Evolutionary conservation across 2,329 filamentous ascomycete species (phyloP), one percentile per base, ranked within the genome.

Genomic region (Cadophora sp.): DNA sequence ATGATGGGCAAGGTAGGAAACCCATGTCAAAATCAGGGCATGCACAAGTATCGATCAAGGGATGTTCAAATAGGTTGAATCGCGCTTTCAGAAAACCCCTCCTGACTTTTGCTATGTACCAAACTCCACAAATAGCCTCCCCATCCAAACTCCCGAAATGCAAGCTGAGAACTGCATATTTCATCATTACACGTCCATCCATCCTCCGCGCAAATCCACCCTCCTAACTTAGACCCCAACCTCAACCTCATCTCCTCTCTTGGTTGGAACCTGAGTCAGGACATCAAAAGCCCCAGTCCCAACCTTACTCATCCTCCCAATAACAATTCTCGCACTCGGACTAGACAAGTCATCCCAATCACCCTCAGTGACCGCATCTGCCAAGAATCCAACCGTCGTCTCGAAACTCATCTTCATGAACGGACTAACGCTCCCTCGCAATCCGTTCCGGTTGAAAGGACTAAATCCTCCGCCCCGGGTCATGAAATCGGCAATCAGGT

Each of bases 331-430:
- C 70, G 92, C 90, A 79, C 91, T 96, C 0, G 96, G 96, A 68
- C 91, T 94, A 67, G 86, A 88, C 68, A 99, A 82, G 75, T 96
- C 91, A 79, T 99, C 96, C 85, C 89, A 93, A 79, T 98, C 96
- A 59, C 92, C 90, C 76, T 97, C 93, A 66, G 96, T 83, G 30
- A 97, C 91, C 1, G 96, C 94, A 77, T 98, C 96, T 79, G 92
- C 94, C 75, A 99, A 84, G 83, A 97, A 97, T 0, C 91, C 90
- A 47, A 98, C 87, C 2, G 96, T 99, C 4, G 96, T 99, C 85
- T 99, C 96, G 81, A 98, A 99, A 79, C 93, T 97, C 95, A 98
- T 98, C 85, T 98, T 98, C 81, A 96, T 95, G 74, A 99, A 95
- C 0, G 96, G 94, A 72, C 90, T 94, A 33, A 95, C 90, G 75